Evolutionary conservation across 768 basidiomycete species (phyloP).

Genomic region (Leccinum sublutescens): DNA sequence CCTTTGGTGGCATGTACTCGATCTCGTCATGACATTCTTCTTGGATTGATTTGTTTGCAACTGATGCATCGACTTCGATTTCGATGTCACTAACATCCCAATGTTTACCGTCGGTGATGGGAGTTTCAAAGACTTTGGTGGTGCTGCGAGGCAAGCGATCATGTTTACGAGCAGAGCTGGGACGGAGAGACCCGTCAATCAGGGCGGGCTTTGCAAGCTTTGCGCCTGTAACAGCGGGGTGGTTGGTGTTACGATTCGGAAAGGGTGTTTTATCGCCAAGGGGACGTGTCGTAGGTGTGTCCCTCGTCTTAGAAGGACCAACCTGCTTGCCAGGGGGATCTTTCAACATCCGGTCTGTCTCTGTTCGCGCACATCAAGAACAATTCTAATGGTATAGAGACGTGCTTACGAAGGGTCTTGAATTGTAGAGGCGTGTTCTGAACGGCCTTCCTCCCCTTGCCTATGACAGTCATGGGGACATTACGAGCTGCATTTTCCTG

Average conservation of each 20-base stretch:
- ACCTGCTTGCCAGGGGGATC: slow-evolving; percentile 27
- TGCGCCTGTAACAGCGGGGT: slow-evolving; percentile 34
- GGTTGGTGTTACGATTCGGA: slow-evolving; percentile 51
- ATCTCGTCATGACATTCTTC: slow-evolving; percentile 45
- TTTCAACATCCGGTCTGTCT: slow-evolving; percentile 22
- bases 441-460: slow-evolving; percentile 42
- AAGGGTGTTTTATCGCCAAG: slow-evolving; percentile 77
- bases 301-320: slow-evolving; percentile 25
- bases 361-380: slow-evolving; percentile 8
- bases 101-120: slow-evolving; percentile 59
- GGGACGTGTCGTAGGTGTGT: slow-evolving; percentile 40
- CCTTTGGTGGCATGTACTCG: slow-evolving; percentile 55
- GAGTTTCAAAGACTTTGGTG: slow-evolving; percentile 60
- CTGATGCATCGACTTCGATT: slow-evolving; percentile 29
- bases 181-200: slow-evolving; percentile 49
- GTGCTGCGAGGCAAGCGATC: slow-evolving; percentile 53
- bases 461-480: slow-evolving; percentile 41
- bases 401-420: slow-evolving; percentile 29
- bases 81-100: slow-evolving; percentile 74
- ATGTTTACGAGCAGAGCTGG: slow-evolving; percentile 69
- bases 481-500: slow-evolving; percentile 51
- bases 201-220: slow-evolving; percentile 39
- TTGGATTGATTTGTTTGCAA: slow-evolving; percentile 23
- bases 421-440: slow-evolving; percentile 37
- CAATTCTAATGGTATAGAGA: too few species aligned